Percentiles rank a stretch among this genome's conserved stretches.
Conservation (phyloP, 176 grass and related monocot genomes). For the Alopecurus myosuroides region DNA sequence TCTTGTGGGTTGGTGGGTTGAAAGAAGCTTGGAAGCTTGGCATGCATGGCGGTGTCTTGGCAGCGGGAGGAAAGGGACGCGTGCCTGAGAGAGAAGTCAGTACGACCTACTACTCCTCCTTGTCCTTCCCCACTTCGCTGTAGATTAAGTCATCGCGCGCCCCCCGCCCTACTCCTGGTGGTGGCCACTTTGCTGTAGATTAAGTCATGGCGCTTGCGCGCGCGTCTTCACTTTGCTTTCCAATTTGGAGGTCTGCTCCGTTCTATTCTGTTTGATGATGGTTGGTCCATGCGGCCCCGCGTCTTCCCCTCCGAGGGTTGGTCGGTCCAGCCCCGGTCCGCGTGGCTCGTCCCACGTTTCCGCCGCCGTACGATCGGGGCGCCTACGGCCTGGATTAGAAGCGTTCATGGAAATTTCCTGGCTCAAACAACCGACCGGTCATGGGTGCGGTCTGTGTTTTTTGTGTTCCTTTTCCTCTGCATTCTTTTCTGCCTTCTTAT, state of each 20-base stretch:
- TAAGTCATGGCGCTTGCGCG: not conserved
- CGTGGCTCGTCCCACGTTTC: not conserved
- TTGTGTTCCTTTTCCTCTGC: too few relatives aligned
- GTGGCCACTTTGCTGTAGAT: not conserved
- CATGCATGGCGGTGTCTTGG: slow-evolving; percentile 36
- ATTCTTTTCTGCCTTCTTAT: too few relatives aligned
- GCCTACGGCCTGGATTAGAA: not conserved
- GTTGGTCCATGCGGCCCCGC: not conserved
- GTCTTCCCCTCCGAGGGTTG: not conserved
- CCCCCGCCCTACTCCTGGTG: too few relatives aligned
- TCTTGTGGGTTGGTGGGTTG: slow-evolving; percentile 33
- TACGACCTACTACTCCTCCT: not conserved
- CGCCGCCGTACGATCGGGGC: not conserved
- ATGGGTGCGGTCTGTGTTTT: too few relatives aligned
- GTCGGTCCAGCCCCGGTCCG: not conserved
- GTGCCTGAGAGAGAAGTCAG: not conserved
- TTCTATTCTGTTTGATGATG: not conserved
- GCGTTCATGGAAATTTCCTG: not conserved
- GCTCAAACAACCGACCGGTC: not conserved
- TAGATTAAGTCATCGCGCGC: not conserved
- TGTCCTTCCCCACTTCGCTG: not conserved
- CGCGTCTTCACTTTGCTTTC: not conserved
- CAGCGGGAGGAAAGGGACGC: slow-evolving; percentile 26
- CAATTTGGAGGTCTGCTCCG: not conserved
- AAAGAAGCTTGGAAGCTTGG: slow-evolving; percentile 19